Evolutionary conservation across 176 grass and related monocot genomes (phyloP), one percentile per base, ranked within the genome.

Genomic region (Bromus sterilis): DNA sequence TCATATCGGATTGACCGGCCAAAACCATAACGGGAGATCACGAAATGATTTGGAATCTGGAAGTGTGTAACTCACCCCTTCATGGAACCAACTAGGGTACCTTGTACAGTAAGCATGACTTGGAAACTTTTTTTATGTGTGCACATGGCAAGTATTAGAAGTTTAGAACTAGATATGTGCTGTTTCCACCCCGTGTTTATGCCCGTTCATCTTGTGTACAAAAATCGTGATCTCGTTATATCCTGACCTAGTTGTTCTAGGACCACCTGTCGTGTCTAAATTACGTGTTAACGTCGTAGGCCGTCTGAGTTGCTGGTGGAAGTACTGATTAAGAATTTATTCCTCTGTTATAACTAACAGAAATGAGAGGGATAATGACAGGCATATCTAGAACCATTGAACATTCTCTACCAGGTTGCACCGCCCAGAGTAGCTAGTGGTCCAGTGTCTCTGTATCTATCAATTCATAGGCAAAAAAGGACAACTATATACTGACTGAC

Each of bases 41-140:
- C 51, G 70, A 66, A 84, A 80, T 49, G 80, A 85, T 86, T 70
- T 92, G 51, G 89, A 86, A 87, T 83, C 80, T 36, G 77, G 87
- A n/a, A 75, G 84, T 4, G 59, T 86, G 35, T 90, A 78, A 74
- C 28, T 56, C 65, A 75, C 65, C 71, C 29, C 29, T 71, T 11
- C 4, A 16, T 60, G 63, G 26, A 78, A 39, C 29, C 8, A 2
- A 81, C 51, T 44, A 46, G 58, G 9, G 4, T 35, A 26, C 9
- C 30, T 21, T 88, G 48, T 75, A 83, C 74, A 89, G 73, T 78
- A 83, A 74, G 79, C 32, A 21, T 41, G 32, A 12, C 48, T 60
- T 16, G 1, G 1, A 29, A 39, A 66, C 48, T 80, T 4, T 74
- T 62, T 49, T 9, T 29, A 26, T 56, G 8, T 32, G 4, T 78